phyloP scores from a whole-genome alignment of 2,329 filamentous ascomycete species.

The Aspergillus ruber region DNA sequence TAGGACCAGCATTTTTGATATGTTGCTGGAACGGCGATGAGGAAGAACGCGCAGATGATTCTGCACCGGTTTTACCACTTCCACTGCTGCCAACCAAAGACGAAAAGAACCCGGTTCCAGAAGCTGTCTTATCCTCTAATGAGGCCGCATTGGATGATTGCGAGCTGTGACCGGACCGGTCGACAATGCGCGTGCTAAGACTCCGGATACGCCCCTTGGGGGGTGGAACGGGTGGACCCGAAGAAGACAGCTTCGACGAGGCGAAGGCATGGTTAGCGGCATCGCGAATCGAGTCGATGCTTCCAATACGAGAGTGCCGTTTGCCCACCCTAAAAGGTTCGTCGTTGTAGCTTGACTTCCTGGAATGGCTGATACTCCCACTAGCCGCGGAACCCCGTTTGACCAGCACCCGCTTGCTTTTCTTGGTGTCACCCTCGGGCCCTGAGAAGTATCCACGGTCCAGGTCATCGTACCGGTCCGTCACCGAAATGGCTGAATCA shows the following conservation, averaged over 20 bases:
- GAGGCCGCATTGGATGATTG: conserved; percentile 49
- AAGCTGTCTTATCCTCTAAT: conserved; percentile 45
- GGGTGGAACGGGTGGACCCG: conserved; percentile 45
- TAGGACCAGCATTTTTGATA: conserved; percentile 53
- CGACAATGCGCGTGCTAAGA: conserved; percentile 52
- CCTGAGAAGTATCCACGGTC: conserved; percentile 94
- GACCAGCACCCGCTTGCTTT: conserved; percentile 67
- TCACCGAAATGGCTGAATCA: conserved; percentile 25
- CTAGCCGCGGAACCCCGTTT: conserved; percentile 52
- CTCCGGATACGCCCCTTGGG: conserved; percentile 51
- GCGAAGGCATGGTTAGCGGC: conserved; percentile 46
- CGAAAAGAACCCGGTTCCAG: conserved; percentile 31
- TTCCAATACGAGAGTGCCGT: conserved; percentile 71
- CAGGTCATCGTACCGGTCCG: conserved; percentile 49
- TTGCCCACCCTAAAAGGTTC: conserved; percentile 63
- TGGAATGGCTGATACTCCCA: conserved; percentile 50
- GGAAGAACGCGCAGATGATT: conserved; percentile 47
- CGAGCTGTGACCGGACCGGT: conserved; percentile 35
- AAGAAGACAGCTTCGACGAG: conserved; percentile 62
- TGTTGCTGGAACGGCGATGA: conserved; percentile 40
- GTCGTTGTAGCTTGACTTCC: conserved; percentile 70
- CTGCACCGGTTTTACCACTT: conserved; percentile 41
- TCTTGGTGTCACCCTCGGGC: conserved; percentile 69
- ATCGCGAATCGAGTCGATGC: conserved; percentile 67
- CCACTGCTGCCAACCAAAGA: conserved; percentile 33